Base-by-base conservation (phyloP, 2,329 filamentous ascomycete species). In the Botrytis pseudocinerea region DNA sequence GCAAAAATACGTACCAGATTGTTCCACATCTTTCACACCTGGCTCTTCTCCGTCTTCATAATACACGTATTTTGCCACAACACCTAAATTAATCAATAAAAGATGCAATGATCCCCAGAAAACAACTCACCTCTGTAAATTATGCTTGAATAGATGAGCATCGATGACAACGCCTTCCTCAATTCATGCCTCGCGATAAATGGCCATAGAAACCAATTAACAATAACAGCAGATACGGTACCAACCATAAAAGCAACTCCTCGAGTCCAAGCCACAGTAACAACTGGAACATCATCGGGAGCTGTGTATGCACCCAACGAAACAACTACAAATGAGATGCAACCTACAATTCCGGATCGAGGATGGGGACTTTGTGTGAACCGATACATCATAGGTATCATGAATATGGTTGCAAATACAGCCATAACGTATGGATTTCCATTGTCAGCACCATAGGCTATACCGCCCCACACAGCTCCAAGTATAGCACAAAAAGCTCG, bases 131-230 rank as follows among this genome's bases (percentile, higher is more conserved):
- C 78, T 59, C 88, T 82, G 77, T 90, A 90, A 12, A 89, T 83
- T 73, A 89, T 85, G 73, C 86, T 87, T 73, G 85, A 84, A 76
- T 88, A 88, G 66, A 89, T 86, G 76, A 90, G 82, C 86, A 88
- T 89, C 2, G 84, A 82, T 0, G 87, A 87, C 2, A 89, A 78
- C 0, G 86, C 87, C 73, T 85, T 86, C 35, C 88, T 82, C 22
- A 90, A 82, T 78, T 89, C 88, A 76, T 89, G 87, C 20, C 88
- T 83, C 18, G 88, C 88, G 8, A 90, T 84, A 75, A 90, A 90
- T 3, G 88, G 88, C 88, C 88, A 90, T 5, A 90, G 80, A 20
- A 88, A 77, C 87, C 87, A 90, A 75, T 89, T 90, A 22, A 89
- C 84, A 1, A 88, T 74, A 18, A 89, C 82, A 0, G 88, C 87